Percentiles rank a stretch among this genome's conserved stretches.
Evolutionary conservation across 257 asterid genomes (phyloP).

Genomic region (Ilex asprella): DNA sequence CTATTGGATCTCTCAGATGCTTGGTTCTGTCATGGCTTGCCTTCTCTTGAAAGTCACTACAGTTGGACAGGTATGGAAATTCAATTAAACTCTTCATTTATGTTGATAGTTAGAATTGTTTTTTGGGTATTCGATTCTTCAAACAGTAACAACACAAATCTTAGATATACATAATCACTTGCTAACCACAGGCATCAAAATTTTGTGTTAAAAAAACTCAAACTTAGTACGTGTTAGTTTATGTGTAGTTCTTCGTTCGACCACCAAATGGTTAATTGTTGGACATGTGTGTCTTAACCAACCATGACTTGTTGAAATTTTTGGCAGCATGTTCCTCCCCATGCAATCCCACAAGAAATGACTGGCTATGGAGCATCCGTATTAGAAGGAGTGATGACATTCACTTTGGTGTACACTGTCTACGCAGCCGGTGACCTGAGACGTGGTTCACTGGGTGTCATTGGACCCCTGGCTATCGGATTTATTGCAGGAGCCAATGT

Average conservation of each 20-base stretch:
- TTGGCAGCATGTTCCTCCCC: slow-evolving; percentile 43
- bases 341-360: slow-evolving; percentile 57
- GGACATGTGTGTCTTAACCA: neutral
- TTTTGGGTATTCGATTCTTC: too few relatives aligned
- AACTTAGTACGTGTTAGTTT: too few relatives aligned
- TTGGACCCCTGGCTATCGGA: slow-evolving; percentile 73
- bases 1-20: slow-evolving; percentile 61
- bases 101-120: neutral
- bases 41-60: slow-evolving; percentile 46
- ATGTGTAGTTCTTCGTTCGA: too few relatives aligned
- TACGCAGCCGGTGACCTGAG: slow-evolving; percentile 56
- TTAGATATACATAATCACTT: too few relatives aligned
- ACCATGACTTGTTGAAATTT: neutral
- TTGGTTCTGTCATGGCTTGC: slow-evolving; percentile 67
- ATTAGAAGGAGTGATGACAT: slow-evolving; percentile 72
- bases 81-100: too few relatives aligned
- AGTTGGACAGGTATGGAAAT: slow-evolving; percentile 33
- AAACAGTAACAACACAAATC: too few relatives aligned
- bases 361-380: slow-evolving; percentile 82
- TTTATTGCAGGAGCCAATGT: slow-evolving; percentile 64
- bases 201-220: too few relatives aligned
- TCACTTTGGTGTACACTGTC: slow-evolving; percentile 61
- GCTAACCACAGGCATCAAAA: too few relatives aligned
- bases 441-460: slow-evolving; percentile 37
- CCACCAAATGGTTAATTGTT: too few relatives aligned